Conservation (phyloP, 2,329 filamentous ascomycete genomes). For the Pseudogymnoascus pannorum region DNA sequence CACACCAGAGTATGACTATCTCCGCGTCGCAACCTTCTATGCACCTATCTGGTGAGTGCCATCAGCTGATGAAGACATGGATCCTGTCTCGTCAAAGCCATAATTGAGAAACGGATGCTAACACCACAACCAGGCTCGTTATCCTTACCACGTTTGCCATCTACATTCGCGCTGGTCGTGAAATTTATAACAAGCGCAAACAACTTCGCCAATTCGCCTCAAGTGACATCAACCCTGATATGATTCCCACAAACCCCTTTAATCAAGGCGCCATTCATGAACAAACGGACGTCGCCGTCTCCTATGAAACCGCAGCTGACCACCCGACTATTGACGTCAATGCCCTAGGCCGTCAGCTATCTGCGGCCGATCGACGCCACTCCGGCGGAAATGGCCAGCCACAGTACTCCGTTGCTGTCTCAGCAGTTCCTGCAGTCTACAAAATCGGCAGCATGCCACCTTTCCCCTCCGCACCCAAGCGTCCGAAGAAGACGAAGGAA, state of each 20-base stretch:
- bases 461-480: not conserved
- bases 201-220: slow-evolving; percentile 46
- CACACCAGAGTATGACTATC: slow-evolving; percentile 55
- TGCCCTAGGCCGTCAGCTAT: slow-evolving; percentile 6
- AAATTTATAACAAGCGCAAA: slow-evolving; percentile 60
- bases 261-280: slow-evolving; percentile 1
- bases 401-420: not conserved
- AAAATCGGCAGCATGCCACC: slow-evolving; percentile 8
- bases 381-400: slow-evolving; percentile 15
- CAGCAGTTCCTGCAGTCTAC: not conserved
- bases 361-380: slow-evolving; percentile 21
- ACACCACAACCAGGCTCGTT: slow-evolving; percentile 41
- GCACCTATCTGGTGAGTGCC: slow-evolving; percentile 56
- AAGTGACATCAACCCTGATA: not conserved
- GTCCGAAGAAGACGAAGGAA: not conserved
- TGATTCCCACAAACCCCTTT: not conserved
- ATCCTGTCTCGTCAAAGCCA: not conserved
- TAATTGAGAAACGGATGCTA: slow-evolving; percentile 17
- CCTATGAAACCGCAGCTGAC: not conserved
- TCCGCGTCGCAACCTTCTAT: slow-evolving; percentile 70
- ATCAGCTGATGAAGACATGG: not conserved
- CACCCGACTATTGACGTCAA: slow-evolving; percentile 4
- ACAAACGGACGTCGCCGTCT: not conserved
- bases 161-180: slow-evolving; percentile 57
- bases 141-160: slow-evolving; percentile 57